Evolutionary conservation across 1,284 basidiomycete species (phyloP).

Genomic region (Pseudozyma sp.): DNA sequence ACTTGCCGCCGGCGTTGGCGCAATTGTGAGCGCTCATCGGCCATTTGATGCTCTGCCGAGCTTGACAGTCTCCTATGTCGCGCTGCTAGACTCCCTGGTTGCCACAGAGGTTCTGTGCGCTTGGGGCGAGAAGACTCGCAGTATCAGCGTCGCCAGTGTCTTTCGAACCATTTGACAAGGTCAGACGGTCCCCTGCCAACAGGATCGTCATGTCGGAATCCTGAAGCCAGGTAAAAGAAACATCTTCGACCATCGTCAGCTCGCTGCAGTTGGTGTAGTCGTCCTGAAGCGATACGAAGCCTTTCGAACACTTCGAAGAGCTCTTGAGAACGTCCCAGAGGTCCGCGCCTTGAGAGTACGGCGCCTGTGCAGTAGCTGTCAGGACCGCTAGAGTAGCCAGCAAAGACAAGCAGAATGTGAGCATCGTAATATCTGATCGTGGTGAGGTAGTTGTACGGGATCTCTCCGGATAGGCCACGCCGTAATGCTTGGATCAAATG

Average conservation of each 20-base stretch:
- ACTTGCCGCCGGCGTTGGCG: no score
- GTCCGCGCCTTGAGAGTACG: not conserved
- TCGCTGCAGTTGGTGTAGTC: not conserved
- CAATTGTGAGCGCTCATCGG: no score
- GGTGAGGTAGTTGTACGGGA: not conserved
- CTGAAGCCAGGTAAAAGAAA: not conserved
- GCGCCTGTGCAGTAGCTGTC: conserved; percentile 3
- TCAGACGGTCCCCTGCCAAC: not conserved
- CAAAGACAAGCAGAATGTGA: not conserved
- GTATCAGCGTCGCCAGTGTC: not conserved
- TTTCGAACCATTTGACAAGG: not conserved
- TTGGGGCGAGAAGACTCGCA: no score
- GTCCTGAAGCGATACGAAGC: not conserved
- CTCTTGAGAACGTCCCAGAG: not conserved
- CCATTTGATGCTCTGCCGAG: no score
- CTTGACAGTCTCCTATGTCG: no score
- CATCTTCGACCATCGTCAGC: conserved; percentile 2
- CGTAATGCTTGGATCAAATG: not conserved
- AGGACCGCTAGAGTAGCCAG: not conserved
- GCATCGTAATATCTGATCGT: not conserved
- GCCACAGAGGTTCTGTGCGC: no score
- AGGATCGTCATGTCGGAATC: conserved; percentile 1
- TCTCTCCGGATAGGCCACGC: not conserved
- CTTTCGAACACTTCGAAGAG: not conserved
- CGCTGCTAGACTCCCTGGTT: no score